Evolutionary conservation across 2,329 filamentous ascomycete species (phyloP), one percentile per base, ranked within the genome.

Genomic region (Knoxdaviesia proteae): DNA sequence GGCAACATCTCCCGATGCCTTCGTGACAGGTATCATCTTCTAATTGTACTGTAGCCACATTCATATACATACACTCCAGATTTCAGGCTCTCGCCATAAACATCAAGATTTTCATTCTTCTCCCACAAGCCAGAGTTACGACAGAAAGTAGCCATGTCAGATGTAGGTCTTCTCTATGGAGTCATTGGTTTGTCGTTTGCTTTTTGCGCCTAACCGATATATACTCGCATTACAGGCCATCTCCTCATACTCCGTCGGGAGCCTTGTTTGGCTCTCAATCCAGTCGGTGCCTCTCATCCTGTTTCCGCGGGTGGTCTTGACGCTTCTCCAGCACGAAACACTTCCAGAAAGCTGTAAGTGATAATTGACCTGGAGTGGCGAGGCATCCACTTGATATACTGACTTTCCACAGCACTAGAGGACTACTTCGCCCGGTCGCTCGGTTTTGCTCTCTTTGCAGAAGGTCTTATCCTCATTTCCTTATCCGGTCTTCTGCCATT

Each of bases 401-500:
- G 44, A 44, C 32, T 38, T 10, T n/a, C 6, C 2, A 36, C 49
- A 73, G 75, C 60, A 30, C 63, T 84, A 33, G 80, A 86, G 57
- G 60, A 71, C 44, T 88, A 88, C 65, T 77, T 87, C 56, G 74
- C 74, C 42, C 78, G 81, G 37, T 73, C 69, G 32, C 67, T 84
- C 1, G 82, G 79, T 48, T 62, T 87, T 44, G 62, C 74, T 32
- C 67, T 84, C 38, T 61, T 86, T 29, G 62, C 74, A 7, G 60
- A 88, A 32, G 75, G 74, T 33, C 53, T 76, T 6, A 58, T 80
- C 8, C 67, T 47, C 61, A 5, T 59, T 20, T 20, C 20, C 20
- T 20, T 20, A 3, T 20, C 20, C 2, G 20, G 20, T 20, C 20
- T 20, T 20, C 20, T 20, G 20, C 20, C 20, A 20, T 20, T 20